Conservation (phyloP, 371 early-diverging fungal species). For the Neoconidiobolus thromboides region DNA sequence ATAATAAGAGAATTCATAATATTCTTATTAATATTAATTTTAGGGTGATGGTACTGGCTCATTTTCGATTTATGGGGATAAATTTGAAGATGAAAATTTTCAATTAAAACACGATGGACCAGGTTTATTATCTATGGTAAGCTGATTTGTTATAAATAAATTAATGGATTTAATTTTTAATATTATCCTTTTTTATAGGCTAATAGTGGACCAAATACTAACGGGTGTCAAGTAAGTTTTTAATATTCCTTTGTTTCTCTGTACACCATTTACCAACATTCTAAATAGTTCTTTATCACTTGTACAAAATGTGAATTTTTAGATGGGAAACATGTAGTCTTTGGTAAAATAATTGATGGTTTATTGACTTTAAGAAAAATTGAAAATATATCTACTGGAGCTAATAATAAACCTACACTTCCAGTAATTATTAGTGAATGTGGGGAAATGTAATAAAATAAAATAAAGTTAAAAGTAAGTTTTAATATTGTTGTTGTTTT, state of each 20-base stretch:
- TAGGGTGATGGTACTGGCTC: slow-evolving; percentile 95
- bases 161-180: background rate
- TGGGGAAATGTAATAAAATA: slow-evolving; percentile 6
- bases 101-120: slow-evolving; percentile 72
- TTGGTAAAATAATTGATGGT: slow-evolving; percentile 79
- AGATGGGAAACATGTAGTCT: slow-evolving; percentile 84
- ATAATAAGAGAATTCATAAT: background rate
- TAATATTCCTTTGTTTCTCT: background rate
- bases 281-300: slow-evolving; percentile 81
- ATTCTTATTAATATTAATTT: background rate
- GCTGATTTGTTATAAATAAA: background rate
- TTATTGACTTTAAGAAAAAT: slow-evolving; percentile 74
- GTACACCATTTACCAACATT: background rate
- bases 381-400: slow-evolving; percentile 76
- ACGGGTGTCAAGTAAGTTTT: slow-evolving; percentile 62
- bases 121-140: slow-evolving; percentile 91
- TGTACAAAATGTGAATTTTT: slow-evolving; percentile 71
- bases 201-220: slow-evolving; percentile 83
- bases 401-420: slow-evolving; percentile 74
- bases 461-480: background rate
- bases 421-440: slow-evolving; percentile 27
- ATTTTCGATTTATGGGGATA: slow-evolving; percentile 88
- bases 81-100: slow-evolving; percentile 96
- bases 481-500: background rate
- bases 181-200: slow-evolving; percentile 24